A percentile compares a stretch with the other conserved stretches of the same genome.
Evolutionary conservation across 257 asterid genomes (phyloP).

Genomic region (Buddleja alternifolia): DNA sequence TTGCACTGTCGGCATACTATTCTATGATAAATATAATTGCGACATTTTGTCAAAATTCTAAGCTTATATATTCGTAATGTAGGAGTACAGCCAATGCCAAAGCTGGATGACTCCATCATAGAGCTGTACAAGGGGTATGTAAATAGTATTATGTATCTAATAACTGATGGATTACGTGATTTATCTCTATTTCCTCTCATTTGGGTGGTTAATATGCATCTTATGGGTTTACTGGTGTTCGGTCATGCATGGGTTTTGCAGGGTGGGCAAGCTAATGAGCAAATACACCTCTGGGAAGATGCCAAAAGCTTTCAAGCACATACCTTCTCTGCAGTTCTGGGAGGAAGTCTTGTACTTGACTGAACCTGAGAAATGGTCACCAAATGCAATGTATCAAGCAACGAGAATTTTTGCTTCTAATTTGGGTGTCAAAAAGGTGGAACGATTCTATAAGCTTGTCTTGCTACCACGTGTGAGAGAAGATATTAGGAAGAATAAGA

Average conservation of each 20-base stretch:
- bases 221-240: neutral
- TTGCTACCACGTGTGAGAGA: conserved; percentile 92
- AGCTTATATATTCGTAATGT: conserved; percentile 32
- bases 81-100: conserved; percentile 67
- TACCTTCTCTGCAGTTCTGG: conserved; percentile 78
- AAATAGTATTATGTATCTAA: neutral
- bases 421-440: conserved; percentile 85
- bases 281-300: conserved; percentile 86
- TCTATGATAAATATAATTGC: neutral
- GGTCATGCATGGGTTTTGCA: conserved; percentile 33
- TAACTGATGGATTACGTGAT: neutral
- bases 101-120: conserved; percentile 73
- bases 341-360: conserved; percentile 85
- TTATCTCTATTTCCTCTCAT: neutral
- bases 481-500: conserved; percentile 81
- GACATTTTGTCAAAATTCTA: neutral
- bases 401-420: conserved; percentile 92
- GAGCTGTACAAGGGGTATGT: conserved; percentile 87
- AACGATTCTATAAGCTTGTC: conserved; percentile 81
- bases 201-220: neutral
- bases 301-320: conserved; percentile 89
- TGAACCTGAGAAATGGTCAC: conserved; percentile 94
- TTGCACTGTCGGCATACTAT: conserved; percentile 11
- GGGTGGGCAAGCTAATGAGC: conserved; percentile 80
- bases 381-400: conserved; percentile 90